A percentile compares a stretch with the other conserved stretches of the same genome.
Evolutionary conservation across 2,329 filamentous ascomycete species (phyloP).

Genomic region (Rutstroemia sp.): DNA sequence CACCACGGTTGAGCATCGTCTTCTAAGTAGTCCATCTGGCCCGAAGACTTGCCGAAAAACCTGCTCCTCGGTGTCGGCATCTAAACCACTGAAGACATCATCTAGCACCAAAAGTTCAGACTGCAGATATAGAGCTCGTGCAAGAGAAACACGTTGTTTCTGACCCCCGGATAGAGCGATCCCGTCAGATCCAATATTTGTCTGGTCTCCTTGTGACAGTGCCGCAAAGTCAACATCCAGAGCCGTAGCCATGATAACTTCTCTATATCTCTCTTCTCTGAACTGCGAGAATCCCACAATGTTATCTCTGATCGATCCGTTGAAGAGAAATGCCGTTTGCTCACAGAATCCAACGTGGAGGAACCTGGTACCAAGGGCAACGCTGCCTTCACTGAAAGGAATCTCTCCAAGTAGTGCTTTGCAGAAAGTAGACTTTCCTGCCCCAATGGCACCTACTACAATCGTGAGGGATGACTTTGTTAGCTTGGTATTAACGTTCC

Average conservation of each 20-base stretch:
- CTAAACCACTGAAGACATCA: conserved; percentile 21
- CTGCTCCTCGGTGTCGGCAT: conserved; percentile 10
- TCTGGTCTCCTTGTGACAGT: conserved; percentile 17
- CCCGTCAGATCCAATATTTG: conserved; percentile 17
- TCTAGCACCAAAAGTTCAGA: conserved; percentile 13
- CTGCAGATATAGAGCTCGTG: conserved; percentile 12
- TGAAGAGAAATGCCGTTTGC: conserved; percentile 37
- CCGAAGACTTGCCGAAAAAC: conserved; percentile 1
- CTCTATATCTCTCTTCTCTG: conserved; percentile 22
- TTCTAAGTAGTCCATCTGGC: neutral
- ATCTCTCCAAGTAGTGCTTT: conserved; percentile 31
- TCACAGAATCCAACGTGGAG: conserved; percentile 34
- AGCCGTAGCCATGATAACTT: conserved; percentile 20
- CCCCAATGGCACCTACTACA: conserved; percentile 25
- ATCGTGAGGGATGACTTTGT: conserved; percentile 21
- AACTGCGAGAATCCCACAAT: conserved; percentile 29
- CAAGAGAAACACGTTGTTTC: conserved; percentile 21
- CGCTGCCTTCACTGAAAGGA: conserved; percentile 24
- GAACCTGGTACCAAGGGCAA: conserved; percentile 13
- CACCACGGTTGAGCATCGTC: neutral
- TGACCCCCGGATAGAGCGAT: conserved; percentile 14
- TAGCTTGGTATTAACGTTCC: conserved; percentile 13
- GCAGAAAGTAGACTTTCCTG: conserved; percentile 31
- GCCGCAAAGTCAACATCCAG: conserved; percentile 19
- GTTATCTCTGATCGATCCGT: conserved; percentile 33